These are phyloP conservation scores for Nidularia sp. DNA, from an alignment of 768 basidiomycete genomes.

Conservation along the genomic window DNA sequence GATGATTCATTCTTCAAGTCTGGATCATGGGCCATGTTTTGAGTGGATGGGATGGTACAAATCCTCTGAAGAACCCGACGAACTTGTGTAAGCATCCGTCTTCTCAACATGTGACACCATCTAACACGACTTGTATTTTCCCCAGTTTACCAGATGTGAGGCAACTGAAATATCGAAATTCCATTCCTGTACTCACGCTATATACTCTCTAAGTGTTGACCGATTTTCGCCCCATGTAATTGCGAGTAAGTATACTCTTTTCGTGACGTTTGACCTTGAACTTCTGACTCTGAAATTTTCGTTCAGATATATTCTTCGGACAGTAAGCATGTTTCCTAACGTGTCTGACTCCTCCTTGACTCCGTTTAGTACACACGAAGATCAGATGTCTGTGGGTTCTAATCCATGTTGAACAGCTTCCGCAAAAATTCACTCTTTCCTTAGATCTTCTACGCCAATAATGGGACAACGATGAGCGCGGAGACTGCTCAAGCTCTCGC, in stretches of 20 bases:
- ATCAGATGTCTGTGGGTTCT: conserved; percentile 51
- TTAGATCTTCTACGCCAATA: conserved; percentile 72
- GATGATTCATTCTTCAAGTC: conserved; percentile 48
- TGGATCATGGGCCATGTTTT: conserved; percentile 53
- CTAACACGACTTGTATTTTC: conserved; percentile 1
- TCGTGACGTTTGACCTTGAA: conserved; percentile 1
- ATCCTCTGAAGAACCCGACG: conserved; percentile 60
- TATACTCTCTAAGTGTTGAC: conserved; percentile 46
- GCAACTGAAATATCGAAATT: neutral
- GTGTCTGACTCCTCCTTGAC: conserved; percentile 1
- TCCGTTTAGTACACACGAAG: conserved; percentile 52
- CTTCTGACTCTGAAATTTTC: conserved; percentile 8
- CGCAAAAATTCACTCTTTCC: neutral
- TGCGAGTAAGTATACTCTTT: conserved; percentile 47
- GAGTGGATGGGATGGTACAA: conserved; percentile 61
- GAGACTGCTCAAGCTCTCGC: conserved; percentile 49
- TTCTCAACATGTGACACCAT: neutral
- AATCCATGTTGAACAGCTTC: neutral
- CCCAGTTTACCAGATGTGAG: conserved; percentile 36
- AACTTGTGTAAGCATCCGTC: conserved; percentile 53
- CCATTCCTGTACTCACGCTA: conserved; percentile 3
- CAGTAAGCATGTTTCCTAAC: conserved; percentile 30
- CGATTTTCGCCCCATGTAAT: conserved; percentile 79
- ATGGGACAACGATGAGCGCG: conserved; percentile 55
- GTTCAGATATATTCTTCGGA: conserved; percentile 68